These are phyloP conservation scores for Lophiotrema nucula DNA, from an alignment of 495 filamentous ascomycete genomes.

Conservation along the genomic window DNA sequence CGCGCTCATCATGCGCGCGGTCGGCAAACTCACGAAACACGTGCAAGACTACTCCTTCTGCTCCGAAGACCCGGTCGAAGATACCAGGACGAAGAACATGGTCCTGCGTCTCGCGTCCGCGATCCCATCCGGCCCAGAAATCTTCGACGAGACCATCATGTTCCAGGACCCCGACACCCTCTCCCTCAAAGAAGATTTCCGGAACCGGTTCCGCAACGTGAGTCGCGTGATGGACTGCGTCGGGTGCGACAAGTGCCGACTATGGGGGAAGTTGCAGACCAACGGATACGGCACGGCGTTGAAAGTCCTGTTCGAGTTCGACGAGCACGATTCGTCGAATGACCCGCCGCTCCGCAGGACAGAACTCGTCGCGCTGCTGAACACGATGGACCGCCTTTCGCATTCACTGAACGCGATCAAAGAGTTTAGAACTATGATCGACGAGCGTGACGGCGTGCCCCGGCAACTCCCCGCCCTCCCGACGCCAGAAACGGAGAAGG, in stretches of 20 bases:
- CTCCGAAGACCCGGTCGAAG: conserved; percentile 76
- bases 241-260: conserved; percentile 95
- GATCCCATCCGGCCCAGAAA: conserved; percentile 65
- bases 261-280: conserved; percentile 98
- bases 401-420: conserved; percentile 72
- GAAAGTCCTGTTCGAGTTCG: conserved; percentile 94
- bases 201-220: conserved; percentile 94
- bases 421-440: conserved; percentile 69
- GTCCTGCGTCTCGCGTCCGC: conserved; percentile 67
- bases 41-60: conserved; percentile 87
- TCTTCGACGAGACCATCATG: conserved; percentile 95
- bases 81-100: conserved; percentile 73
- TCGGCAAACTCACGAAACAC: conserved; percentile 86
- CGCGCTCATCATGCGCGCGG: conserved; percentile 82
- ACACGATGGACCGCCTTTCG: conserved; percentile 84
- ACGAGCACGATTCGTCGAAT: conserved; percentile 66
- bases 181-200: conserved; percentile 90
- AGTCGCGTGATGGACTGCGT: conserved; percentile 97
- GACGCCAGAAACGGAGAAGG: neutral
- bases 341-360: conserved; percentile 79
- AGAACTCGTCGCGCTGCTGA: conserved; percentile 89
- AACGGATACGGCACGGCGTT: conserved; percentile 92
- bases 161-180: conserved; percentile 71
- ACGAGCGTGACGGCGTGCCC: conserved; percentile 49
- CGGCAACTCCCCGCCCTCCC: conserved; percentile 22